Evolutionary conservation across 75 land plant species (phyloP).

Genomic region (Sequoia sempervirens): DNA sequence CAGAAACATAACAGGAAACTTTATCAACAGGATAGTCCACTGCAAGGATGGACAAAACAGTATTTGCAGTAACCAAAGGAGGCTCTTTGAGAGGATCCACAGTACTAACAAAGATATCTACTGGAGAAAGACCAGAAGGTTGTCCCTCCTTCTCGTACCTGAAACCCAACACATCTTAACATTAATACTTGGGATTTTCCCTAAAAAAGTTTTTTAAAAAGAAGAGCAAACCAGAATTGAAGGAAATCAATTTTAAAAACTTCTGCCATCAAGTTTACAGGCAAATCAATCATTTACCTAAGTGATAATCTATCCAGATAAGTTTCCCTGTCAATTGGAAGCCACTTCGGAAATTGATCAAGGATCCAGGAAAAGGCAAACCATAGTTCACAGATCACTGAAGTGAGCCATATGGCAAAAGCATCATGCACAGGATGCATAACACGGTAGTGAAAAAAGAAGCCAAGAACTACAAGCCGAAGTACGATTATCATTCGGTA

Average conservation of each 20-base stretch:
- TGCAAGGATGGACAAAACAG: constrained; percentile 49
- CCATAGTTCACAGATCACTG: constrained; percentile 70
- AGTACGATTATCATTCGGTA: constrained; percentile 64
- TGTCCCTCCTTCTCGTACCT: constrained; percentile 53
- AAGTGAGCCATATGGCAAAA: constrained; percentile 57
- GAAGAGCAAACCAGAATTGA: neutral
- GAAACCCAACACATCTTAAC: neutral
- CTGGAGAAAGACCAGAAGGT: constrained; percentile 32
- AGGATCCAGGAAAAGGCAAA: constrained; percentile 72
- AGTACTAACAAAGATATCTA: constrained; percentile 54
- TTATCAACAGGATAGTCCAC: constrained; percentile 58
- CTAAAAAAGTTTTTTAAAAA: neutral
- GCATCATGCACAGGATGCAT: constrained; percentile 55
- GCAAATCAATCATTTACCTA: constrained; percentile 16
- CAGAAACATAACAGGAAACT: constrained; percentile 58
- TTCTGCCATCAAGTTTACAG: neutral
- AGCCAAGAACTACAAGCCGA: constrained; percentile 58
- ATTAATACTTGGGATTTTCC: neutral
- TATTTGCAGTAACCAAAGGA: constrained; percentile 53
- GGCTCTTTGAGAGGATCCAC: constrained; percentile 57
- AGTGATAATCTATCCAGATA: constrained; percentile 61
- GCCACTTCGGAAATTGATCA: constrained; percentile 76
- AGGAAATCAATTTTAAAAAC: neutral
- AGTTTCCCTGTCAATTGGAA: constrained; percentile 67
- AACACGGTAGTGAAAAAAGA: constrained; percentile 68